phyloP scores from a whole-genome alignment of 164 flowering plant species.

The Kalanchoe fedtschenkoi region DNA sequence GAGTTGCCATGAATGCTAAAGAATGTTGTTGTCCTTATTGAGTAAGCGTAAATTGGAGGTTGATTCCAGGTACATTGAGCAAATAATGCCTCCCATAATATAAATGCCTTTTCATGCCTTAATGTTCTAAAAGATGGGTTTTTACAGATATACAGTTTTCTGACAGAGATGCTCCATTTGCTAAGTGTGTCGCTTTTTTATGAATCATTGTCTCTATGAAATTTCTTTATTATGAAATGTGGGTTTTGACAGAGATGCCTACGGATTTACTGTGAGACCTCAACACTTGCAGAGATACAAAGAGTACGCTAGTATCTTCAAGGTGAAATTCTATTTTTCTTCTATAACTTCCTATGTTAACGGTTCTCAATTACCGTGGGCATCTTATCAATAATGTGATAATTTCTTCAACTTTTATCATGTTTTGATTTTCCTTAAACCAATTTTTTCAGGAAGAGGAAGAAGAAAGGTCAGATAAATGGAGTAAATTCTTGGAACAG shows the following conservation, averaged over 20 bases:
- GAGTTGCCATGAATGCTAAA: slow-evolving; percentile 21
- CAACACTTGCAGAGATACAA: slow-evolving; percentile 69
- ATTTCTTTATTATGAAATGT: not conserved
- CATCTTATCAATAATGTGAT: not conserved
- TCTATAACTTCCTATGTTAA: not conserved
- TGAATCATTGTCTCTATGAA: not conserved
- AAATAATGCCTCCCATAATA: not conserved
- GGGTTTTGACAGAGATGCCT: slow-evolving; percentile 58
- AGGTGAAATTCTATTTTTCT: slow-evolving; percentile 19
- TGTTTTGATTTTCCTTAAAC: not conserved
- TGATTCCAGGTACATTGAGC: slow-evolving; percentile 29
- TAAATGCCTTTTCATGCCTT: not conserved
- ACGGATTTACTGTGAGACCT: slow-evolving; percentile 93
- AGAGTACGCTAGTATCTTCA: slow-evolving; percentile 61
- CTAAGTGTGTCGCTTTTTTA: not conserved
- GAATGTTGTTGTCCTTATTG: slow-evolving; percentile 37
- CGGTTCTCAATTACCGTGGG: not conserved
- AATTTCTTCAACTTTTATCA: not conserved
- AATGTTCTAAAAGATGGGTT: not conserved
- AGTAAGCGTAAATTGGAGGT: slow-evolving; percentile 36
- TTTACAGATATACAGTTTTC: not conserved
- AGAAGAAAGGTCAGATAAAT: slow-evolving; percentile 32
- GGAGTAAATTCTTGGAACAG: slow-evolving; percentile 30
- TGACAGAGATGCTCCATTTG: not conserved
- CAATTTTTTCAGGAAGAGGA: slow-evolving; percentile 34